Evolutionary conservation across 169 alveolate species (phyloP).

Genomic region (Plasmodium malariae): DNA sequence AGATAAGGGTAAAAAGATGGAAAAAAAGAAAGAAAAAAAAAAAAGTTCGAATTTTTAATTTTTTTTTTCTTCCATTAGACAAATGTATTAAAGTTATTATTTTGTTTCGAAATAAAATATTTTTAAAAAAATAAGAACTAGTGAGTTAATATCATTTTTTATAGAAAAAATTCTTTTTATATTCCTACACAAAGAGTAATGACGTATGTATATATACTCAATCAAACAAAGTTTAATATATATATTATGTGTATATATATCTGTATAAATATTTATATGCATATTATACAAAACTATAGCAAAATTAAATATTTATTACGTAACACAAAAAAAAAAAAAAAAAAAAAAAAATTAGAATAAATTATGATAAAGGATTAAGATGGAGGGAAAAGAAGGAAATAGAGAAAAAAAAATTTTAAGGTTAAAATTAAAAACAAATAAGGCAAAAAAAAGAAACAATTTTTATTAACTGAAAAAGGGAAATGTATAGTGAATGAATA

Average conservation of each 20-base stretch:
- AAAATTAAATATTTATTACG: background rate
- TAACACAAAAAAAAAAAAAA: background rate
- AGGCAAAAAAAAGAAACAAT: background rate
- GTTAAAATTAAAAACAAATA: background rate
- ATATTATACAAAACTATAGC: background rate
- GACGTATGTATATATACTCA: background rate
- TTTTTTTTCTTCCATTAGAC: constrained; percentile 21
- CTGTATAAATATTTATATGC: background rate
- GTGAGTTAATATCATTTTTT: background rate
- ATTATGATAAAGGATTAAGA: background rate
- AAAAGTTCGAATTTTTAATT: background rate
- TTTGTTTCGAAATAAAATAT: background rate
- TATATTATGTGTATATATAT: background rate
- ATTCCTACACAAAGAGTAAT: background rate
- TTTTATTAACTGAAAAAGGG: background rate
- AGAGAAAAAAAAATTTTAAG: too few relatives aligned
- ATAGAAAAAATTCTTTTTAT: background rate
- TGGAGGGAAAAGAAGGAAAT: background rate
- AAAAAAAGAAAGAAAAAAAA: too few relatives aligned
- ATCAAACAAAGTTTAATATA: background rate
- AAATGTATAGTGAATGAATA: background rate
- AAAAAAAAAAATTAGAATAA: too few relatives aligned
- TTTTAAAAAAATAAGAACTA: background rate
- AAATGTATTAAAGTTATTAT: background rate
- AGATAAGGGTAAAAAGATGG: too few relatives aligned